These are phyloP conservation scores for Globisporangium acanthophoron DNA, from an alignment of 352 stramenopile species.

Conservation along the genomic window DNA sequence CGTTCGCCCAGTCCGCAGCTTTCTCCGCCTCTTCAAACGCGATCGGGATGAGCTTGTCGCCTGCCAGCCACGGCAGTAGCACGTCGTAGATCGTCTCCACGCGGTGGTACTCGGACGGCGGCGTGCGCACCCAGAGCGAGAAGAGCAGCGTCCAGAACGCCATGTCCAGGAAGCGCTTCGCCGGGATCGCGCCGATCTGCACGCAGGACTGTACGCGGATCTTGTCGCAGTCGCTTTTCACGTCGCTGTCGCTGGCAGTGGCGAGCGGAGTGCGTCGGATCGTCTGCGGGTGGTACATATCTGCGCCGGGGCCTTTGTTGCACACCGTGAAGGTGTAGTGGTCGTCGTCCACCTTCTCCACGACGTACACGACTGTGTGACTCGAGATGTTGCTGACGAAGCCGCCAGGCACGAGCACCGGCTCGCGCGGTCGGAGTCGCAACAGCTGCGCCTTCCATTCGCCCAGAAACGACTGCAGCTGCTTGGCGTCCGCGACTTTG, in stretches of 20 bases:
- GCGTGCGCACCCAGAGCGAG: slow-evolving; percentile 81
- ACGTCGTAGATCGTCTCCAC: slow-evolving; percentile 89
- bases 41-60: slow-evolving; percentile 64
- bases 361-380: slow-evolving; percentile 78
- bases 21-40: slow-evolving; percentile 39
- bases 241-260: background rate
- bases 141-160: slow-evolving; percentile 83
- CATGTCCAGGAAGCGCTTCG: slow-evolving; percentile 70
- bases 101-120: slow-evolving; percentile 82
- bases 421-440: slow-evolving; percentile 31
- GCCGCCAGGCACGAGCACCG: slow-evolving; percentile 66
- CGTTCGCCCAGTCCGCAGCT: slow-evolving; percentile 21
- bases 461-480: slow-evolving; percentile 58
- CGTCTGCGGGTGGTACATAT: slow-evolving; percentile 73
- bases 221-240: slow-evolving; percentile 37
- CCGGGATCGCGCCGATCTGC: slow-evolving; percentile 54
- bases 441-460: slow-evolving; percentile 64
- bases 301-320: slow-evolving; percentile 81
- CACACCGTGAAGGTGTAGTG: slow-evolving; percentile 82
- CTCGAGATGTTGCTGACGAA: slow-evolving; percentile 70
- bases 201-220: slow-evolving; percentile 78
- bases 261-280: slow-evolving; percentile 1
- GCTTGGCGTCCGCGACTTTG: slow-evolving; percentile 55
- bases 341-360: slow-evolving; percentile 59
- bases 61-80: slow-evolving; percentile 80